phyloP scores from a whole-genome alignment of 495 filamentous ascomycete species.

The Durotheca rogersii region DNA sequence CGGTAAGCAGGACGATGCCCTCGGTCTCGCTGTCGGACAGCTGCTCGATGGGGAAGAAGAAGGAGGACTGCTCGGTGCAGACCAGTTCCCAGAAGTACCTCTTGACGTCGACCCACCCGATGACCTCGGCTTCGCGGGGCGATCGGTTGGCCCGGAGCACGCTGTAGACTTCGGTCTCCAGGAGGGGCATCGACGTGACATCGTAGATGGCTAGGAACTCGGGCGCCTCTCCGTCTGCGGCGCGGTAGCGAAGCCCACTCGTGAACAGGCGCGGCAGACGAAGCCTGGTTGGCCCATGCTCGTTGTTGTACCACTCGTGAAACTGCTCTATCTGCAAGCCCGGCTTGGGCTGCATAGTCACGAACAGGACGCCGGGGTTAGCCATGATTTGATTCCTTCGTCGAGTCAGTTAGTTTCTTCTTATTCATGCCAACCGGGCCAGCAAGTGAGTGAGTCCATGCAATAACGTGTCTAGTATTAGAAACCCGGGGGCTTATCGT shows the following conservation, averaged over 20 bases:
- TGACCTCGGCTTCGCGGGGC: slow-evolving; percentile 70
- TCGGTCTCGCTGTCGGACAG: slow-evolving; percentile 58
- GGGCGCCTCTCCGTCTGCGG: slow-evolving; percentile 59
- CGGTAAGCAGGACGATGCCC: slow-evolving; percentile 62
- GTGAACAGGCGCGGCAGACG: slow-evolving; percentile 66
- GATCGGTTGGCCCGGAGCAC: slow-evolving; percentile 68
- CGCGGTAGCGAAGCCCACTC: slow-evolving; percentile 77
- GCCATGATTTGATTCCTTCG: slow-evolving; percentile 27
- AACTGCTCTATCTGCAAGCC: slow-evolving; percentile 67
- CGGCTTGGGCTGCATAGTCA: slow-evolving; percentile 72
- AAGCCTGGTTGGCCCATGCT: slow-evolving; percentile 77
- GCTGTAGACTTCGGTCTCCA: slow-evolving; percentile 67
- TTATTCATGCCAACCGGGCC: not conserved
- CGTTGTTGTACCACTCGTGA: slow-evolving; percentile 90
- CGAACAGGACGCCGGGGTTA: slow-evolving; percentile 66
- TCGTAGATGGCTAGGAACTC: slow-evolving; percentile 80
- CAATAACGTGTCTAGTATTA: no score
- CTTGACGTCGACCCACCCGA: slow-evolving; percentile 71
- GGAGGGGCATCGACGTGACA: slow-evolving; percentile 67
- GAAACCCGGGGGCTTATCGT: no score
- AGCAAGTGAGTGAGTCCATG: not conserved
- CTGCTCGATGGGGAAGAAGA: slow-evolving; percentile 60
- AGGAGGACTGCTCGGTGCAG: slow-evolving; percentile 49
- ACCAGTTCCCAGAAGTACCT: slow-evolving; percentile 68
- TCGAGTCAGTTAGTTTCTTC: no score